Percentiles rank a stretch among this genome's conserved stretches.
Evolutionary conservation across 345 rosid species (phyloP).

Genomic region (Toxicodendron radicans): DNA sequence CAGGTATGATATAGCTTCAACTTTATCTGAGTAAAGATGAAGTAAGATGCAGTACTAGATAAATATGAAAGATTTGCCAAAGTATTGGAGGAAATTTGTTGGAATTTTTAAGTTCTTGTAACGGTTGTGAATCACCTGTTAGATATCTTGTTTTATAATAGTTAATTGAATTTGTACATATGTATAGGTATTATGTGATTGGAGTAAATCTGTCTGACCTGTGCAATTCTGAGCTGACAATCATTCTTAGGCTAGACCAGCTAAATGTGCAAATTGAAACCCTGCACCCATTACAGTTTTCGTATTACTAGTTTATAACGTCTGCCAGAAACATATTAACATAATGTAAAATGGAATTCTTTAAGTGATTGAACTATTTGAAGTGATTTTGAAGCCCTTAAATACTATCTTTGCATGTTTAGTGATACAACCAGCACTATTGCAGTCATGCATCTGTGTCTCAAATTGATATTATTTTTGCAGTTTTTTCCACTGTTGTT

Average conservation of each 20-base stretch:
- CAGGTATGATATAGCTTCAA: slow-evolving; percentile 49
- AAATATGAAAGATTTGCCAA: not conserved
- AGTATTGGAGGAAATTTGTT: slow-evolving; percentile 3
- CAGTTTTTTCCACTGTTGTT: slow-evolving; percentile 95
- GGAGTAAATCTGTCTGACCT: not conserved
- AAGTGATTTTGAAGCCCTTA: not conserved
- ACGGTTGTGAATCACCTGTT: not conserved
- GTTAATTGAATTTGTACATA: not conserved
- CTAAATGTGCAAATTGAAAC: not conserved
- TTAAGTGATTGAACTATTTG: not conserved
- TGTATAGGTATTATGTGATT: not conserved
- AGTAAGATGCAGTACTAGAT: not conserved
- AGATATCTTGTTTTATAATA: not conserved
- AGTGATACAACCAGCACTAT: not conserved
- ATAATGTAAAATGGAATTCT: not conserved
- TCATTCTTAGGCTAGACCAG: not conserved
- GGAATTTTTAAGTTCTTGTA: not conserved
- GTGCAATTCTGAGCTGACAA: not conserved
- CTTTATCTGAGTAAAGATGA: not conserved
- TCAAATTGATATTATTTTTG: slow-evolving; percentile 25
- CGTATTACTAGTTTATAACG: not conserved
- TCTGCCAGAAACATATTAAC: not conserved
- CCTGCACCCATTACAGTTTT: not conserved
- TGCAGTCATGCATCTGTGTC: not conserved
- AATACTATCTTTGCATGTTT: not conserved